A percentile compares a stretch with the other conserved stretches of the same genome.
Conservation (phyloP, 208 protist species). For the Leishmania aethiopica region DNA sequence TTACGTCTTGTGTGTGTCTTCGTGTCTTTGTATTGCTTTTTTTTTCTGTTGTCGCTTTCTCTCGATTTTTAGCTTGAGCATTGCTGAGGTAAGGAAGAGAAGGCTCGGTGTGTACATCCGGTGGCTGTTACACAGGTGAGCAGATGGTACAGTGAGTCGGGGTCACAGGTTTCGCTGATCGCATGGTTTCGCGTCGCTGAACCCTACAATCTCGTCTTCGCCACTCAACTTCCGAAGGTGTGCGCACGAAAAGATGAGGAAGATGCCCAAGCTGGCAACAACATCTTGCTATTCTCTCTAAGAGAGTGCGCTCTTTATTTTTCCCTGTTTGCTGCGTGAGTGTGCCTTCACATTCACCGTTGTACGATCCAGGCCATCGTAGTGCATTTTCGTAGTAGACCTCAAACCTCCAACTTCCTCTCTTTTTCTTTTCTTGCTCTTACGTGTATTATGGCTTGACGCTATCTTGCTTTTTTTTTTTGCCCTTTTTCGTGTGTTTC, state of each 20-base stretch:
- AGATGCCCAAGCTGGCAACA: neutral
- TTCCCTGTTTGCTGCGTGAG: neutral
- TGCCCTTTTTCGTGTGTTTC: neutral
- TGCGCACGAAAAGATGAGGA: neutral
- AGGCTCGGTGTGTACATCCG: neutral
- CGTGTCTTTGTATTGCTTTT: neutral
- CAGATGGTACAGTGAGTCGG: neutral
- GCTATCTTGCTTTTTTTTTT: neutral
- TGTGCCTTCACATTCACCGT: neutral
- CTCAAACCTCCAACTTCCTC: neutral
- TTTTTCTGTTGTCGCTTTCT: neutral
- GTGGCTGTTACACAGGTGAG: neutral
- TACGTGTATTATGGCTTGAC: neutral
- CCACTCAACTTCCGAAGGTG: neutral
- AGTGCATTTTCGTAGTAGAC: neutral
- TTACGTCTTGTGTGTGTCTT: neutral
- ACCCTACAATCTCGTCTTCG: neutral
- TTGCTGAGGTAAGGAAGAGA: neutral
- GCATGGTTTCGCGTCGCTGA: neutral
- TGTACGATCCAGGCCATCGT: neutral
- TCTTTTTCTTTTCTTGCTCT: neutral
- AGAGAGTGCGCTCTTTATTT: neutral
- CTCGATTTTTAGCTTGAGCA: neutral
- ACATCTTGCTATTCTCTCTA: neutral
- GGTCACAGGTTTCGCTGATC: neutral